A percentile compares a stretch with the other conserved stretches of the same genome.
Evolutionary conservation across 305 asterid species (phyloP).

Genomic region (Solanum aculeatissimum): DNA sequence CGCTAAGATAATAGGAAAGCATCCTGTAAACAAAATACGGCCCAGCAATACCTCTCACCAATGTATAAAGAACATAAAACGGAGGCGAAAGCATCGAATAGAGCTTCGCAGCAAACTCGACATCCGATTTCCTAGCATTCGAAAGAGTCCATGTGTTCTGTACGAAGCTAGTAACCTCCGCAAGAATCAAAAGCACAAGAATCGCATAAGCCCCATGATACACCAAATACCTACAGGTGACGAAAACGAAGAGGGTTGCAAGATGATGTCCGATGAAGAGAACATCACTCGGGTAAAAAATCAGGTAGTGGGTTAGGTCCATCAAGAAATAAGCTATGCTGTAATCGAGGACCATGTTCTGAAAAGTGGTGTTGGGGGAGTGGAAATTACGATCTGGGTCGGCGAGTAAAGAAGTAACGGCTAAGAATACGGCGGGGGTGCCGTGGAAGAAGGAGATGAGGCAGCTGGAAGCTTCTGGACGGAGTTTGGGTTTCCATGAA

Average conservation of each 20-base stretch:
- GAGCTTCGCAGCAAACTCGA: conserved; percentile 46
- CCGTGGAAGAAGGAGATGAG: conserved; percentile 72
- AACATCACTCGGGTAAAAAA: conserved; percentile 56
- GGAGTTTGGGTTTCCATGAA: conserved; percentile 48
- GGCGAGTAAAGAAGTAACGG: conserved; percentile 36
- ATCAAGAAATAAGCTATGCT: conserved; percentile 80
- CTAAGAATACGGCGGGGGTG: conserved; percentile 78
- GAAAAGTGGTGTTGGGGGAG: conserved; percentile 55
- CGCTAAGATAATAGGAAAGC: conserved; percentile 47
- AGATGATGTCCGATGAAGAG: conserved; percentile 87
- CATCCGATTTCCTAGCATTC: conserved; percentile 45
- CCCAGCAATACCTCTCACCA: conserved; percentile 67
- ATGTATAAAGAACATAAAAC: conserved; percentile 64
- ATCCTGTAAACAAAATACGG: conserved; percentile 66
- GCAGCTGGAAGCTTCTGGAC: conserved; percentile 93
- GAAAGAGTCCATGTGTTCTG: conserved; percentile 94
- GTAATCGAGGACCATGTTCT: conserved; percentile 68
- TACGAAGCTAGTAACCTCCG: conserved; percentile 86
- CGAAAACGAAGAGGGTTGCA: conserved; percentile 77
- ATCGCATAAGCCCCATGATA: conserved; percentile 71
- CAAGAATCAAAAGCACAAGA: conserved; percentile 56
- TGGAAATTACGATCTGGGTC: conserved; percentile 45
- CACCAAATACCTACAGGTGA: conserved; percentile 72
- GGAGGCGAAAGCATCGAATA: conserved; percentile 59
- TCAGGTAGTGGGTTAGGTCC: conserved; percentile 73